Conservation (phyloP, 1,139 yeast genomes). For the Taphrina communis region DNA sequence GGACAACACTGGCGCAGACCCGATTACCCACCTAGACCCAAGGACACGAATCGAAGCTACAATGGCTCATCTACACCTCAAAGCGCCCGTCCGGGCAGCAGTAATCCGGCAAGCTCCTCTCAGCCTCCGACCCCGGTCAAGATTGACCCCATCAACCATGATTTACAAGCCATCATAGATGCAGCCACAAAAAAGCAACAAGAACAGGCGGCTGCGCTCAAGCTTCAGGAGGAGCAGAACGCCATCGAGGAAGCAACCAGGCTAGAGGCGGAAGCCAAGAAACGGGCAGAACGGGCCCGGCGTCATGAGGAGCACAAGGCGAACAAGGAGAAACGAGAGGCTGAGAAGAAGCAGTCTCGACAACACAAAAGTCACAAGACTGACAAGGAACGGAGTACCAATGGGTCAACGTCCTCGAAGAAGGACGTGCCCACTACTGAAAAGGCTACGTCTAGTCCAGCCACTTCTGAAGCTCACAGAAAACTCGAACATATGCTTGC, state of each 20-base stretch:
- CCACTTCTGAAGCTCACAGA: constrained; percentile 3
- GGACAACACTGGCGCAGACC: constrained; percentile 27
- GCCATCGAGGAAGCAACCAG: constrained; percentile 45
- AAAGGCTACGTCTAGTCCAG: neutral
- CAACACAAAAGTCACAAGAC: constrained; percentile 4
- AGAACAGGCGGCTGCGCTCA: constrained; percentile 46
- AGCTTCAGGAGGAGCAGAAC: constrained; percentile 45
- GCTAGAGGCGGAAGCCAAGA: constrained; percentile 30
- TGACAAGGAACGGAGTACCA: neutral
- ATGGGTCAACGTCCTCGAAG: constrained; percentile 3
- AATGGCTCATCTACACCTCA: neutral
- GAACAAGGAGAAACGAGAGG: constrained; percentile 23
- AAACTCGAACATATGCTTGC: constrained; percentile 60
- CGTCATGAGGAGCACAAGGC: constrained; percentile 40
- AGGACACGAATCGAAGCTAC: constrained; percentile 1
- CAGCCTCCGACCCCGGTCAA: constrained; percentile 31
- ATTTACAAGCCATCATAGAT: constrained; percentile 55
- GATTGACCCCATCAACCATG: constrained; percentile 47
- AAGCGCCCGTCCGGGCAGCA: constrained; percentile 1
- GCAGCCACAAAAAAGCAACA: constrained; percentile 54
- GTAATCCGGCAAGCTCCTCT: neutral
- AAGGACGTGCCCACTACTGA: neutral
- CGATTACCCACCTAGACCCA: neutral
- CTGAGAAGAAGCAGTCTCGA: constrained; percentile 14
- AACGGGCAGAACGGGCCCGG: constrained; percentile 38